These are phyloP conservation scores for Phaffia tasmanica DNA, from an alignment of 768 basidiomycete genomes.

Conservation along the genomic window DNA sequence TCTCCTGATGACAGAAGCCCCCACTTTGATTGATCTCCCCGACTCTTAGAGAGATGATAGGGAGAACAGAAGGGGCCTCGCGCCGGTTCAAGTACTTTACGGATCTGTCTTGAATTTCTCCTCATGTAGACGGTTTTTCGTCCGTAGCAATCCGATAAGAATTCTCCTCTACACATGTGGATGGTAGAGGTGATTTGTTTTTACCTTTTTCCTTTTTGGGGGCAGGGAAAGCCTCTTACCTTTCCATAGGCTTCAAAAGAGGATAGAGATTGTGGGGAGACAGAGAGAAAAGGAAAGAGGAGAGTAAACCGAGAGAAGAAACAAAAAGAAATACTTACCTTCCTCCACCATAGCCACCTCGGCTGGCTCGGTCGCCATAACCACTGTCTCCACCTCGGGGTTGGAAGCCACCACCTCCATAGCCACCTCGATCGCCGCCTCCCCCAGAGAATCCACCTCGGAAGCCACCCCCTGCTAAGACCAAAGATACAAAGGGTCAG, in stretches of 20 bases:
- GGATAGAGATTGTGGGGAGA: neutral
- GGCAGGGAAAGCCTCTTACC: too few species aligned
- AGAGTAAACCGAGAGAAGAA: neutral
- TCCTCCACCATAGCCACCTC: conserved; percentile 13
- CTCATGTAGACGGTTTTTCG: too few species aligned
- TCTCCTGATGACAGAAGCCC: neutral
- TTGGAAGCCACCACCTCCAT: conserved; percentile 18
- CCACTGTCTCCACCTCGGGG: conserved; percentile 21
- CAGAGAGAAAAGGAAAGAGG: neutral
- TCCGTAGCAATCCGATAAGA: neutral
- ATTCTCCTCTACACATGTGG: neutral
- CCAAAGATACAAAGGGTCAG: neutral
- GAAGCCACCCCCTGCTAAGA: conserved; percentile 31
- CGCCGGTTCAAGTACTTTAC: neutral
- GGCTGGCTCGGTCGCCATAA: neutral
- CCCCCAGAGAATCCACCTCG: conserved; percentile 38
- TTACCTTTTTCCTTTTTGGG: too few species aligned
- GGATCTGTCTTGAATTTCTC: neutral
- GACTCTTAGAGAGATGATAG: neutral
- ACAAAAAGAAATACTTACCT: conserved; percentile 10
- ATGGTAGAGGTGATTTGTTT: neutral
- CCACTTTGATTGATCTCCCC: neutral
- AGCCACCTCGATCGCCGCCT: conserved; percentile 54
- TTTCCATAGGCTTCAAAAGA: too few species aligned
- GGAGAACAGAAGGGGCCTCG: neutral